A percentile compares a stretch with the other conserved stretches of the same genome.
Conservation (phyloP, 352 stramenopile genomes). For the Pythium vanterpoolii region DNA sequence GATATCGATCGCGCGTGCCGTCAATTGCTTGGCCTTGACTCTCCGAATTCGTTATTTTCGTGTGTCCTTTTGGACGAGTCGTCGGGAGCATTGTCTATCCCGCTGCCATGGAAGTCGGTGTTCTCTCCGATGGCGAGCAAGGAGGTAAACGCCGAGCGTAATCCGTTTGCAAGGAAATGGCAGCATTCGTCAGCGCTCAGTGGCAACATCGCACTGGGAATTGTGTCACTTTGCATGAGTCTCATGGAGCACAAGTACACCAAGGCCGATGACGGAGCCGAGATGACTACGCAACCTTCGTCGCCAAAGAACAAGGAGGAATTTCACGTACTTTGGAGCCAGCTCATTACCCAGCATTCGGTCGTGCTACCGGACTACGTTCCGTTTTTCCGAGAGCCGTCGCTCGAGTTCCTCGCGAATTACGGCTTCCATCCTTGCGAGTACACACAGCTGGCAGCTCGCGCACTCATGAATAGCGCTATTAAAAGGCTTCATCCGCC, state of each 20-base stretch:
- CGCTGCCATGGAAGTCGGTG: slow-evolving; percentile 51
- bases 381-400: slow-evolving; percentile 60
- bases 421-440: slow-evolving; percentile 78
- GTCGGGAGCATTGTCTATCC: slow-evolving; percentile 66
- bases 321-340: slow-evolving; percentile 85
- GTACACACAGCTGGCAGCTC: slow-evolving; percentile 70
- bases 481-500: slow-evolving; percentile 63
- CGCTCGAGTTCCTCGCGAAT: slow-evolving; percentile 64
- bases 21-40: slow-evolving; percentile 50
- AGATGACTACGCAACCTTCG: slow-evolving; percentile 4
- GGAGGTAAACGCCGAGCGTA: slow-evolving; percentile 5
- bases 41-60: slow-evolving; percentile 51
- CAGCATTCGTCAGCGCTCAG: slow-evolving; percentile 72
- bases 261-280: slow-evolving; percentile 18
- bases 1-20: slow-evolving; percentile 66
- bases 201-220: slow-evolving; percentile 57
- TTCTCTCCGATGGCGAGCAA: slow-evolving; percentile 12
- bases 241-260: slow-evolving; percentile 80
- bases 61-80: slow-evolving; percentile 56
- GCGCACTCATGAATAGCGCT: slow-evolving; percentile 64
- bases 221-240: slow-evolving; percentile 79
- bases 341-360: slow-evolving; percentile 83
- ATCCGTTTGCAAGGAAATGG: slow-evolving; percentile 59
- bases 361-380: slow-evolving; percentile 76
- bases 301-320: slow-evolving; percentile 73